Conservation (phyloP, 148 eudicot species). For the Fagopyrum tataricum region DNA sequence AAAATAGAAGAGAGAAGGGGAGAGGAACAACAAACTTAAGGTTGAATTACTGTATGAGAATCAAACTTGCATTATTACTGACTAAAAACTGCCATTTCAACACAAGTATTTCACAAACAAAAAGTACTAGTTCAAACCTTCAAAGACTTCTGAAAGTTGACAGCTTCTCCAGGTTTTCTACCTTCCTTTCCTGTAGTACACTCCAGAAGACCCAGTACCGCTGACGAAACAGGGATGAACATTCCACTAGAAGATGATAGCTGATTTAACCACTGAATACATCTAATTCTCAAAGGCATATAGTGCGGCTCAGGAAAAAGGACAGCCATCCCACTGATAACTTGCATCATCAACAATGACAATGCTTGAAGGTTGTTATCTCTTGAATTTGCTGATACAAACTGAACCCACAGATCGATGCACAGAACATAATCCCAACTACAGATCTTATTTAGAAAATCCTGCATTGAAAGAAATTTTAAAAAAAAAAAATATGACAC, state of each 20-base stretch:
- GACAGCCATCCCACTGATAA: conserved; percentile 64
- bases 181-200: conserved; percentile 52
- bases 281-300: conserved; percentile 67
- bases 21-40: neutral
- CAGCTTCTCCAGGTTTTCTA: conserved; percentile 39
- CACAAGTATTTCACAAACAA: conserved; percentile 8
- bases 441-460: conserved; percentile 69
- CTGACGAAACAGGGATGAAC: conserved; percentile 68
- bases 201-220: conserved; percentile 69
- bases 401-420: conserved; percentile 81
- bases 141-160: conserved; percentile 42
- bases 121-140: conserved; percentile 42
- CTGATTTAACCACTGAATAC: conserved; percentile 76
- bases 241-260: conserved; percentile 63
- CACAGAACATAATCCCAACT: conserved; percentile 75
- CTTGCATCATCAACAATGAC: conserved; percentile 46
- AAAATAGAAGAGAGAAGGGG: no score
- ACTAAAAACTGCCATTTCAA: neutral
- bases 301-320: conserved; percentile 74
- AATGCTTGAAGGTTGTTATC: conserved; percentile 62
- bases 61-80: neutral
- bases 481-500: conserved; percentile 1
- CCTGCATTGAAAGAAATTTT: conserved; percentile 40
- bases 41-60: neutral
- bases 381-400: conserved; percentile 44